phyloP scores from a whole-genome alignment of 345 rosid species.

The Aethionema arabicum region DNA sequence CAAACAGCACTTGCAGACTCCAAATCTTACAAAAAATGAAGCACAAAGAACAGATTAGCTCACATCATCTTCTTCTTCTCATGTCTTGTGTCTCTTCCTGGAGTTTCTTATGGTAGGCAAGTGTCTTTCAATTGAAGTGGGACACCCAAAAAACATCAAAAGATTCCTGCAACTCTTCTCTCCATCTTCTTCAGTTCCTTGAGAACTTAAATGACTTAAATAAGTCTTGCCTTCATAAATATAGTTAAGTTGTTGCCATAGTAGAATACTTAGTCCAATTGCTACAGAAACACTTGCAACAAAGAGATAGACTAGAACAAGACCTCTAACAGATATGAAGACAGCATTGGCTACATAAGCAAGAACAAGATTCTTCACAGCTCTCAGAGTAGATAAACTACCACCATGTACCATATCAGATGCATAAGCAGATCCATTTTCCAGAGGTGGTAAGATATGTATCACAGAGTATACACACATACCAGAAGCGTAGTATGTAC shows the following conservation, averaged over 20 bases:
- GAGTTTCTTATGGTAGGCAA: conserved; percentile 47
- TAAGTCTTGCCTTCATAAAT: conserved; percentile 81
- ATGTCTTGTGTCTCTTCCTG: conserved; percentile 61
- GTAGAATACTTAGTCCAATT: conserved; percentile 65
- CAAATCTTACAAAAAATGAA: conserved; percentile 19
- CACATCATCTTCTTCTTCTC: conserved; percentile 27
- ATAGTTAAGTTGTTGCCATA: conserved; percentile 83
- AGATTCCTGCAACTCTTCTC: conserved; percentile 66
- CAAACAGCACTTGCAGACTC: conserved; percentile 11
- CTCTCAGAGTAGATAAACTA: conserved; percentile 37
- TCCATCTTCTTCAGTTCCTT: conserved; percentile 46
- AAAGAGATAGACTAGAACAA: conserved; percentile 73
- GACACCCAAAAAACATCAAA: conserved; percentile 69
- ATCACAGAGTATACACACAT: conserved; percentile 49
- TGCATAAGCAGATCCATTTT: conserved; percentile 27
- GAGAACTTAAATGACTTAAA: conserved; percentile 60
- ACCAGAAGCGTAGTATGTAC: conserved; percentile 46
- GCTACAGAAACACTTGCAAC: conserved; percentile 67
- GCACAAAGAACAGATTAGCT: conserved; percentile 1
- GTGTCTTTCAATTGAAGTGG: conserved; percentile 48
- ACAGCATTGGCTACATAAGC: conserved; percentile 53
- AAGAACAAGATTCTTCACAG: conserved; percentile 47
- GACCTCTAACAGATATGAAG: conserved; percentile 60
- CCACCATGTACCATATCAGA: conserved; percentile 24
- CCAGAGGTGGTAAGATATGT: conserved; percentile 55